Evolutionary conservation across 164 flowering plant species (phyloP).

Genomic region (Houttuynia cordata): DNA sequence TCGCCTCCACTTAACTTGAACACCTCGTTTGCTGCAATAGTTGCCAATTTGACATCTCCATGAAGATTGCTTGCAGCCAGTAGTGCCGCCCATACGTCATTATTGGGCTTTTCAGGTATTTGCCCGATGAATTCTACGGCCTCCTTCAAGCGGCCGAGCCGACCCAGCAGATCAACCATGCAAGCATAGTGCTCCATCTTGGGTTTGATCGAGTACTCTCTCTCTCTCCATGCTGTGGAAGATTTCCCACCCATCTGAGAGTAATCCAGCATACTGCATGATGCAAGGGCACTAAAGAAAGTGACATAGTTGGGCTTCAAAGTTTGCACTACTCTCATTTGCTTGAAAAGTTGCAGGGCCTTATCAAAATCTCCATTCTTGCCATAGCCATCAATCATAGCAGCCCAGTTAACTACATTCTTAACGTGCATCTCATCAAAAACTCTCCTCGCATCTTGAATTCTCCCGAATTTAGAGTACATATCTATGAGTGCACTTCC

Average conservation of each 20-base stretch:
- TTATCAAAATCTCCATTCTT: slow-evolving; percentile 61
- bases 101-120: slow-evolving; percentile 72
- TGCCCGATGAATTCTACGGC: slow-evolving; percentile 52
- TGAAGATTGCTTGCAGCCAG: slow-evolving; percentile 72
- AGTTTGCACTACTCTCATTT: slow-evolving; percentile 25
- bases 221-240: slow-evolving; percentile 68
- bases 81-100: slow-evolving; percentile 93
- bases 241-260: slow-evolving; percentile 47
- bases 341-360: slow-evolving; percentile 51
- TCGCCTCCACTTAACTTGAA: slow-evolving; percentile 40
- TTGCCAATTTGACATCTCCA: slow-evolving; percentile 65
- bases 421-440: slow-evolving; percentile 54
- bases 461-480: slow-evolving; percentile 82
- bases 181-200: slow-evolving; percentile 94
- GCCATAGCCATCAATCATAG: slow-evolving; percentile 96
- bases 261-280: slow-evolving; percentile 87
- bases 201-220: slow-evolving; percentile 50
- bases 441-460: slow-evolving; percentile 50
- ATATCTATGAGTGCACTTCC: slow-evolving; percentile 91
- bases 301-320: slow-evolving; percentile 70
- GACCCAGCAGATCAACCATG: slow-evolving; percentile 90
- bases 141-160: slow-evolving; percentile 50
- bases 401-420: slow-evolving; percentile 89
- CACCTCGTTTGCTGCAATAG: slow-evolving; percentile 63
- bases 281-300: slow-evolving; percentile 71